Base-by-base conservation (phyloP, 2,329 filamentous ascomycete species). In the Sclerotinia trifoliorum region DNA sequence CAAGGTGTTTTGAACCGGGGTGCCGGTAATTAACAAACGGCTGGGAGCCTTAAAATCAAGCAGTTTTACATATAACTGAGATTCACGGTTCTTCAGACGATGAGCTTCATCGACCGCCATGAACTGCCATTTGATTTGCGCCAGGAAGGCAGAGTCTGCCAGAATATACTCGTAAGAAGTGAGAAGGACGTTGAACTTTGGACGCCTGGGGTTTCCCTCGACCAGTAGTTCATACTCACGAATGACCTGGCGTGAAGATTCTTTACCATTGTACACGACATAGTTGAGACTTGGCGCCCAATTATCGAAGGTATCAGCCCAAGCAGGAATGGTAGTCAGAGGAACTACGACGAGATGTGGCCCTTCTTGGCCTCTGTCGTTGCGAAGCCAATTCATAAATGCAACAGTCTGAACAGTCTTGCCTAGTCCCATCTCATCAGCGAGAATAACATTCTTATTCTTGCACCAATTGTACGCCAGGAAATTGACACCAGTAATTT, bases 91-190 rank as follows among this genome's bases (percentile, higher is more conserved):
- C 82, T 99, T 99, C 72, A 99, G 81, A 65, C 96, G 91, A 80
- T 99, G 95, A 42, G 95, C 95, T 81, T 99, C 95, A 74, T 99
- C 95, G 56, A 99, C 93, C 49, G 92, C 93, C 78, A 99, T 88
- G 68, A 95, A 95, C 78, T 99, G 95, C 94, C 95, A 99, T 78
- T 97, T 97, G 79, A 99, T 92, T 71, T 91, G 89, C 69, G 90
- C 90, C 49, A 99, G 81, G 76, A 97, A 96, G 49, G 90, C 83
- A 71, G 91, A 89, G 77, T 99, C 95, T 68, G 89, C 87, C 60
- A 97, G 84, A 68, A 97, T 95, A 78, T 96, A 98, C 79, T 99
- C 95, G 77, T 99, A 99, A 0, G 95, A 98, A 1, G 95, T 99
- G 69, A 99, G 87, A 46, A 99, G 84, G n/a, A 97, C 93, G 75